These are phyloP conservation scores for Leucocoprinus leucothites DNA, from an alignment of 768 basidiomycete species.

Conservation along the genomic window DNA sequence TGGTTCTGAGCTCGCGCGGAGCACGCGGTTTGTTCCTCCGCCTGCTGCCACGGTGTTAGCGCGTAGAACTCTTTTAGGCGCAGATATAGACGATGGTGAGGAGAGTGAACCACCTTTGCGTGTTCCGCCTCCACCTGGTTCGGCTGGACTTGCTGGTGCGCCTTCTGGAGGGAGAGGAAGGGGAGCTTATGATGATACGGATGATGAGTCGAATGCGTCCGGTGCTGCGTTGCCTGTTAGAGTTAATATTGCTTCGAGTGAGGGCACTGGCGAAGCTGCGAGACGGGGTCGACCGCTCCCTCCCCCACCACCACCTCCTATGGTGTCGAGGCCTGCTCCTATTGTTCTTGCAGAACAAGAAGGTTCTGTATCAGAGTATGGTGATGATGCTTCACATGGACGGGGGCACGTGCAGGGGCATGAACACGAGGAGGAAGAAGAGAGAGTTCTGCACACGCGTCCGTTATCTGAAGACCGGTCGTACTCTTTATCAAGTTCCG, in stretches of 20 bases:
- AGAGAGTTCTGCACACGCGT: background rate
- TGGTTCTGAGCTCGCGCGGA: constrained; percentile 15
- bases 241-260: background rate
- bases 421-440: constrained; percentile 3
- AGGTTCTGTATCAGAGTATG: constrained; percentile 28
- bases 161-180: background rate
- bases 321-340: constrained; percentile 10
- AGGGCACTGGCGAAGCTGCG: constrained; percentile 15
- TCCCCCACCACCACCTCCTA: constrained; percentile 17
- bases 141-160: background rate
- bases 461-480: background rate
- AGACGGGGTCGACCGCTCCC: constrained; percentile 13
- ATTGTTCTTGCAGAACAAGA: constrained; percentile 10
- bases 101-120: constrained; percentile 25
- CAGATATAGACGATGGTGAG: constrained; percentile 21
- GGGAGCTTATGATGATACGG: background rate
- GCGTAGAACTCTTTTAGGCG: constrained; percentile 11
- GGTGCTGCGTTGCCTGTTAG: constrained; percentile 14
- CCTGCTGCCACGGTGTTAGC: constrained; percentile 13
- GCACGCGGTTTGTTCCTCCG: constrained; percentile 27
- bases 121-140: constrained; percentile 15
- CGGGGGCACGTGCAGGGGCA: constrained; percentile 20
- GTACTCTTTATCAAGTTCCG: background rate
- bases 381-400: constrained; percentile 14
- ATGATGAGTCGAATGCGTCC: constrained; percentile 1